These are phyloP conservation scores for Millerozyma acaciae DNA, from an alignment of 805 yeast species.

Conservation along the genomic window DNA sequence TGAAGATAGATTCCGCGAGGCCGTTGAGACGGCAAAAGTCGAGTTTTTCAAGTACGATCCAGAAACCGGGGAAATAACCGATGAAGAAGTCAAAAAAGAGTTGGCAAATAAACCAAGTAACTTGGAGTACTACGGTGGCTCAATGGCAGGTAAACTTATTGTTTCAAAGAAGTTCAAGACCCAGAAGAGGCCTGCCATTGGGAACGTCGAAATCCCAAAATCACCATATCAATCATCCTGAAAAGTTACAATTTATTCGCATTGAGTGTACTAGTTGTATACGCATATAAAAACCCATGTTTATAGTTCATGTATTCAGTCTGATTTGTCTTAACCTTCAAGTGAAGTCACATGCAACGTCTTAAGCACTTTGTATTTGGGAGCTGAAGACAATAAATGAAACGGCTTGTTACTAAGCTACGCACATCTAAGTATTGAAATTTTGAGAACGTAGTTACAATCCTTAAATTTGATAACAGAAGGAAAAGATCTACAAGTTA, in stretches of 20 bases:
- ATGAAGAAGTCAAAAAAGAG: constrained; percentile 20
- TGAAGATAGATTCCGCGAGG: constrained; percentile 47
- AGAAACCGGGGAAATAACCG: constrained; percentile 23
- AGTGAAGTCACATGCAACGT: too few species aligned
- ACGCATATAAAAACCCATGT: neutral
- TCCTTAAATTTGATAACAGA: too few species aligned
- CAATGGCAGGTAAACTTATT: constrained; percentile 18
- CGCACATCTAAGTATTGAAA: too few species aligned
- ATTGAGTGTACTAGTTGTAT: constrained; percentile 1
- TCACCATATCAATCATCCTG: constrained; percentile 24
- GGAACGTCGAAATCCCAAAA: constrained; percentile 23
- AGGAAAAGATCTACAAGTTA: too few species aligned
- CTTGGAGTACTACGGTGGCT: constrained; percentile 24
- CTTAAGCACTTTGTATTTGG: too few species aligned
- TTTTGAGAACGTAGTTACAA: too few species aligned
- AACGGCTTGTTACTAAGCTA: too few species aligned
- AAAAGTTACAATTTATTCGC: neutral
- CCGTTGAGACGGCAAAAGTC: constrained; percentile 51
- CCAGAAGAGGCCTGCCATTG: constrained; percentile 20
- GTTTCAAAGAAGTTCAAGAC: constrained; percentile 33
- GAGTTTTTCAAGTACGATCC: constrained; percentile 34
- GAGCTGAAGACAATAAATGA: too few species aligned
- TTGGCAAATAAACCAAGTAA: constrained; percentile 31
- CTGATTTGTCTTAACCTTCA: too few species aligned
- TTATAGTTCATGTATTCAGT: too few species aligned